Evolutionary conservation across 1,139 yeast species (phyloP).

Genomic region (Citeromyces siamensis): DNA sequence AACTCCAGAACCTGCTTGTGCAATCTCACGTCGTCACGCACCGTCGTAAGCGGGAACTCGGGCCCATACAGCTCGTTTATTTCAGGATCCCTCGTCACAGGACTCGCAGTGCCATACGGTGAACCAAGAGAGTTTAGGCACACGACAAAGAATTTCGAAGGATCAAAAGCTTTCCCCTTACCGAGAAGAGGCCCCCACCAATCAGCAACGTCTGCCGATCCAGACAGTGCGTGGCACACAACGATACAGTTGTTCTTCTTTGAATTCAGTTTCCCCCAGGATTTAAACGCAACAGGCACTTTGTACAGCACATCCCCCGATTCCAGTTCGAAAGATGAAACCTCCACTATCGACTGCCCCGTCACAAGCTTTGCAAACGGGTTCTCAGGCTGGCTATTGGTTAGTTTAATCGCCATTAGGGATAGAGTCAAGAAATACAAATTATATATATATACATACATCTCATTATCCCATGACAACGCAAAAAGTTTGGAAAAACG

Average conservation of each 20-base stretch:
- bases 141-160: conserved; percentile 70
- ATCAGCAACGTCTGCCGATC: conserved; percentile 88
- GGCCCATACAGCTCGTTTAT: conserved; percentile 83
- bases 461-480: too few relatives aligned
- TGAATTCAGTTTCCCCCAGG: conserved; percentile 80
- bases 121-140: conserved; percentile 90
- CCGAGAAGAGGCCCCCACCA: conserved; percentile 99
- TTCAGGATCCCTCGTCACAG: conserved; percentile 61
- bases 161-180: conserved; percentile 79
- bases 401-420: not conserved
- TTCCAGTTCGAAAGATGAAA: conserved; percentile 70
- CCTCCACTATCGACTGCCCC: conserved; percentile 69
- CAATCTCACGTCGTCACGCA: conserved; percentile 80
- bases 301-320: conserved; percentile 64
- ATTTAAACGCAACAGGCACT: conserved; percentile 90
- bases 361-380: conserved; percentile 63
- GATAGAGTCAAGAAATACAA: not conserved
- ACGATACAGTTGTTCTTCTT: conserved; percentile 64
- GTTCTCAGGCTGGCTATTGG: conserved; percentile 35
- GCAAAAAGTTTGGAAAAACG: not conserved
- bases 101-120: conserved; percentile 94
- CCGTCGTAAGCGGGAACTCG: conserved; percentile 84
- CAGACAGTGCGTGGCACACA: conserved; percentile 91
- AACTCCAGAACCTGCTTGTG: conserved; percentile 61
- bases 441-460: not conserved